phyloP scores from a whole-genome alignment of 441 rosid species.

The Erysimum pusillum region DNA sequence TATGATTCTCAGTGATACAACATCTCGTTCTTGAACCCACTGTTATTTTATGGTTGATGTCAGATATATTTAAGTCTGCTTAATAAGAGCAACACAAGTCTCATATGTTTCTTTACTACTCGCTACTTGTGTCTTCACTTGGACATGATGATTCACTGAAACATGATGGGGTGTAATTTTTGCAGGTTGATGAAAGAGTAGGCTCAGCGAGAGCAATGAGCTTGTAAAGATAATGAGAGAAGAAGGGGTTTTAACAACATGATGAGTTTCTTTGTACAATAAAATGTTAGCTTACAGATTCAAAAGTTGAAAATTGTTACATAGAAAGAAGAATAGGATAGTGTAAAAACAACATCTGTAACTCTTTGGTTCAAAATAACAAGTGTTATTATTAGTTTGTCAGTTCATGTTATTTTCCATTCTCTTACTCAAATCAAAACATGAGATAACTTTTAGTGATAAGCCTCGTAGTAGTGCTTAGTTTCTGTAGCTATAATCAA shows the following conservation, averaged over 20 bases:
- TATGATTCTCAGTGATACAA: neutral
- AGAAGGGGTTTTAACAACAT: constrained; percentile 28
- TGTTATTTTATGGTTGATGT: neutral
- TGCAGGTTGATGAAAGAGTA: constrained; percentile 69
- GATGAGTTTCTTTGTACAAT: constrained; percentile 39
- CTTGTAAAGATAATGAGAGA: constrained; percentile 56
- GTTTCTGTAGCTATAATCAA: too few species aligned
- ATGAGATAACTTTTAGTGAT: too few species aligned
- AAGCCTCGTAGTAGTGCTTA: too few species aligned
- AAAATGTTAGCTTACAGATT: constrained; percentile 41
- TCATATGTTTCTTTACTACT: neutral
- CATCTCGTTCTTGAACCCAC: neutral
- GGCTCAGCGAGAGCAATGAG: constrained; percentile 75
- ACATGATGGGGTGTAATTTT: constrained; percentile 43
- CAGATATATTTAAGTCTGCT: neutral
- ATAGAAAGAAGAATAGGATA: constrained; percentile 39
- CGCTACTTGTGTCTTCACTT: neutral
- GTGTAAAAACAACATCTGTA: constrained; percentile 40
- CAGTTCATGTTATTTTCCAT: too few species aligned
- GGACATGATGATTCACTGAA: constrained; percentile 10
- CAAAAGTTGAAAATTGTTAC: constrained; percentile 29
- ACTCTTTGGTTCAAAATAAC: neutral
- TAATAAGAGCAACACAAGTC: too few species aligned
- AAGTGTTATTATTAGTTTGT: too few species aligned
- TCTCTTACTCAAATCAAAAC: too few species aligned